A percentile compares a stretch with the other conserved stretches of the same genome.
Evolutionary conservation across 495 filamentous ascomycete species (phyloP).

Genomic region (Cercophora sp.): DNA sequence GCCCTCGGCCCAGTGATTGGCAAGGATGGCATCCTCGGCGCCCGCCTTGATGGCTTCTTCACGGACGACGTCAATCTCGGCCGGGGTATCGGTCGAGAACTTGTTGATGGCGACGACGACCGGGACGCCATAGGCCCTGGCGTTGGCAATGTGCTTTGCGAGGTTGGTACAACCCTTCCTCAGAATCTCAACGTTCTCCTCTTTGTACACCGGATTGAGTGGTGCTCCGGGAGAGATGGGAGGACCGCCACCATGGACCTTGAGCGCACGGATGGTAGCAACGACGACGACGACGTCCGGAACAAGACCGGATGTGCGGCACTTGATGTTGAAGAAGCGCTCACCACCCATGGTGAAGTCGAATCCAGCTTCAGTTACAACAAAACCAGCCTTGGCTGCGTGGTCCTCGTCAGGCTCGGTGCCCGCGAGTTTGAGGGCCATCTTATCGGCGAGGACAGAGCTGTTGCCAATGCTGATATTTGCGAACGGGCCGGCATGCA

Average conservation of each 20-base stretch:
- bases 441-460: conserved; percentile 89
- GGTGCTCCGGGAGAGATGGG: conserved; percentile 82
- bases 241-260: conserved; percentile 94
- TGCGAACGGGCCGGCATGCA: conserved; percentile 95
- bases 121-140: conserved; percentile 80
- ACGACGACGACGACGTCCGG: conserved; percentile 94
- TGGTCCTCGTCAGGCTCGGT: conserved; percentile 93
- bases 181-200: conserved; percentile 89
- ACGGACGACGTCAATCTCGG: conserved; percentile 81
- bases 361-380: conserved; percentile 97
- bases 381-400: conserved; percentile 79
- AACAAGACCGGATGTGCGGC: conserved; percentile 84
- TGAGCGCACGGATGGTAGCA: conserved; percentile 89
- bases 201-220: conserved; percentile 78
- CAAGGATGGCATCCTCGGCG: conserved; percentile 86
- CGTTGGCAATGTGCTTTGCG: conserved; percentile 89
- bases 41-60: conserved; percentile 91
- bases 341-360: conserved; percentile 99
- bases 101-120: conserved; percentile 98
- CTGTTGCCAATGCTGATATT: conserved; percentile 97
- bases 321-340: conserved; percentile 99
- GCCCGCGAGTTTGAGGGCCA: conserved; percentile 91
- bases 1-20: conserved; percentile 97
- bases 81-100: conserved; percentile 89
- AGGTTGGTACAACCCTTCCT: conserved; percentile 89